phyloP scores from a whole-genome alignment of 305 asterid genomes.

The Solanum hybrid region DNA sequence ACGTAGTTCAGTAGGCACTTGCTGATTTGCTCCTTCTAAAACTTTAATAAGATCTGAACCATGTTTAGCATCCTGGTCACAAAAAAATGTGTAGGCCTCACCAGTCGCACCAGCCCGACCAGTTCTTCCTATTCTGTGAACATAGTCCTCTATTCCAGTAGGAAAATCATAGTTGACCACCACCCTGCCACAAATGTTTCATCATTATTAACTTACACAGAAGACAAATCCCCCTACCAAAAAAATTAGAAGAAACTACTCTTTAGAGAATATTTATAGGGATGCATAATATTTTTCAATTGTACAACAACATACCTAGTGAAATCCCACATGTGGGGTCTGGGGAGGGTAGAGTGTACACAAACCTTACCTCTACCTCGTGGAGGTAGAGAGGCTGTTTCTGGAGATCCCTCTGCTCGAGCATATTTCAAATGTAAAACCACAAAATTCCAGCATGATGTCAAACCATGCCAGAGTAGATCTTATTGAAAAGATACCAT shows the following conservation, averaged over 20 bases:
- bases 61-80: slow-evolving; percentile 78
- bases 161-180: slow-evolving; percentile 95
- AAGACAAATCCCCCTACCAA: background rate
- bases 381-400: background rate
- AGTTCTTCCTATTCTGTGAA: slow-evolving; percentile 98
- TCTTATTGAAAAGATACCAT: background rate
- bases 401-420: background rate
- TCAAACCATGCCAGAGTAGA: background rate
- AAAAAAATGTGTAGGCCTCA: slow-evolving; percentile 65
- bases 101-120: slow-evolving; percentile 99
- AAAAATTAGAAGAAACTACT: background rate
- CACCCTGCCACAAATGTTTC: slow-evolving; percentile 42
- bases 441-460: background rate
- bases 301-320: background rate
- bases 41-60: slow-evolving; percentile 80
- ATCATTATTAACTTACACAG: background rate
- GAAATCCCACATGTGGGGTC: background rate
- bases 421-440: background rate
- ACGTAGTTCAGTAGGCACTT: slow-evolving; percentile 67
- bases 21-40: slow-evolving; percentile 85
- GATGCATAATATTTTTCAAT: background rate
- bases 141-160: slow-evolving; percentile 95
- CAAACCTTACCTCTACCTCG: background rate
- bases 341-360: background rate
- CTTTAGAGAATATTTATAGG: background rate